phyloP scores from a whole-genome alignment of 495 filamentous ascomycete species.

The Xeromyces bisporus region DNA sequence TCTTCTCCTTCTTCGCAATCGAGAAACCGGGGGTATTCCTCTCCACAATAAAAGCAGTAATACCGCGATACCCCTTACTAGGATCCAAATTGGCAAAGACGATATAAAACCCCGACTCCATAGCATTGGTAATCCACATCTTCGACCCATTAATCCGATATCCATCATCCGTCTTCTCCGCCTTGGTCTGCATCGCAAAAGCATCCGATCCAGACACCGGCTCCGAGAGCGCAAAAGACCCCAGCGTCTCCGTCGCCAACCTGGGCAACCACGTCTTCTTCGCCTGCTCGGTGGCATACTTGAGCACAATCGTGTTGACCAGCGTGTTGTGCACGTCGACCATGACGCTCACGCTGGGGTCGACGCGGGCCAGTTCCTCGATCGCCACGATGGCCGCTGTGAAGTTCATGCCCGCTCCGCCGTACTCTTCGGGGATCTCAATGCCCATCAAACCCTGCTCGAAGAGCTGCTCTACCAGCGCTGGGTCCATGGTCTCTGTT shows the following conservation, averaged over 20 bases:
- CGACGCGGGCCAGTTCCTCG: conserved; percentile 87
- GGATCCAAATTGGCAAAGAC: conserved; percentile 93
- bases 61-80: conserved; percentile 80
- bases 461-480: conserved; percentile 79
- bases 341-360: conserved; percentile 87
- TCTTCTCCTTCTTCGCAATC: conserved; percentile 99
- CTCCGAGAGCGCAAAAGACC: conserved; percentile 92
- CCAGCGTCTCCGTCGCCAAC: conserved; percentile 78
- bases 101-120: conserved; percentile 90
- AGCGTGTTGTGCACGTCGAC: conserved; percentile 96
- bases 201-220: conserved; percentile 88
- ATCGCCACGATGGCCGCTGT: conserved; percentile 90
- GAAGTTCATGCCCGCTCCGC: conserved; percentile 97
- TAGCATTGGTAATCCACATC: conserved; percentile 99
- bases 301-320: conserved; percentile 84
- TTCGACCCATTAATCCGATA: conserved; percentile 83
- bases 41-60: conserved; percentile 90
- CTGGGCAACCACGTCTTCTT: conserved; percentile 76
- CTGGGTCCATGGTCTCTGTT: conserved; percentile 79
- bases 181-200: conserved; percentile 84
- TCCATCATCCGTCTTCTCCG: conserved; percentile 55
- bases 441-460: conserved; percentile 96
- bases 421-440: conserved; percentile 93
- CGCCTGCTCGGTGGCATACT: conserved; percentile 56
- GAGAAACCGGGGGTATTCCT: conserved; percentile 78